These are phyloP conservation scores for Xanthoceras sorbifolium DNA, from an alignment of 345 rosid genomes.

Conservation along the genomic window DNA sequence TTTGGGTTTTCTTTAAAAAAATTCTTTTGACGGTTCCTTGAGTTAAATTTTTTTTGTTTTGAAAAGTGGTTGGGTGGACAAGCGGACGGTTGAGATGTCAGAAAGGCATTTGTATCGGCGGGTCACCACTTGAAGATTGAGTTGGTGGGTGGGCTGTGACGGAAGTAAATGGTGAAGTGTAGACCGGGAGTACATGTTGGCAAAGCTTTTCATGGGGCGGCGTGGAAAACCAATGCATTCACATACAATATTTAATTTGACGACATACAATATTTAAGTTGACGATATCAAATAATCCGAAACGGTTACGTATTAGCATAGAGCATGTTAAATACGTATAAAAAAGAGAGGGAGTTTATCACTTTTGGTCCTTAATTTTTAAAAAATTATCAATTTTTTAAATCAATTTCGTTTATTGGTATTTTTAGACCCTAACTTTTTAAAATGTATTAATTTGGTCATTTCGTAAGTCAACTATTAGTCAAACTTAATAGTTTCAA, in stretches of 20 bases:
- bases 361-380: too few relatives aligned
- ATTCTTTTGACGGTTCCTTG: too few relatives aligned
- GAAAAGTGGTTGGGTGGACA: constrained; percentile 26
- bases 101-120: constrained; percentile 9
- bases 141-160: constrained; percentile 38
- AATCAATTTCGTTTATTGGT: too few relatives aligned
- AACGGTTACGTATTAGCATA: neutral
- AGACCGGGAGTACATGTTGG: constrained; percentile 10
- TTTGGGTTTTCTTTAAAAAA: constrained; percentile 20
- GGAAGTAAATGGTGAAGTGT: neutral
- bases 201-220: constrained; percentile 33
- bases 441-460: too few relatives aligned
- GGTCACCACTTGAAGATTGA: neutral
- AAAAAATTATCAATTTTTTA: too few relatives aligned
- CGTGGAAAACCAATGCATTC: constrained; percentile 25
- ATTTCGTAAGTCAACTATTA: too few relatives aligned
- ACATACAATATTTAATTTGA: neutral
- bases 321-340: neutral
- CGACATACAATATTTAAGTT: too few relatives aligned
- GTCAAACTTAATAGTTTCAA: too few relatives aligned
- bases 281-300: neutral
- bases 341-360: too few relatives aligned
- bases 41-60: neutral
- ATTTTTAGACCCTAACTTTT: too few relatives aligned
- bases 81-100: constrained; percentile 29